Base-by-base conservation (phyloP, 164 flowering plant genomes). In the Pachysandra terminalis region DNA sequence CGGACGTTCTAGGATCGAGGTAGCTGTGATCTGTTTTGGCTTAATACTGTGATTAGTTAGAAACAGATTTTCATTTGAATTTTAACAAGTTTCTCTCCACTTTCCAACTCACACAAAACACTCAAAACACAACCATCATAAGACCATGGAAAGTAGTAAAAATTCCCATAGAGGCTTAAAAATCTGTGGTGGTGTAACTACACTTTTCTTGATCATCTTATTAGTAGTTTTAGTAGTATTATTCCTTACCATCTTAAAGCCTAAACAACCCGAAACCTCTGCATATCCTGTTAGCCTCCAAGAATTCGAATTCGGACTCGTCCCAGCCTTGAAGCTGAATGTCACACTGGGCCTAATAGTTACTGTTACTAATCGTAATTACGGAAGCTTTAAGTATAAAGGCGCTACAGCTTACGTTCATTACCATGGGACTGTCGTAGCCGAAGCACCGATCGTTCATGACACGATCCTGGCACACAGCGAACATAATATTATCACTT, bases 381-480 rank as follows among this genome's bases (percentile, higher is more conserved):
- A 80, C 35, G 85, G 81, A 48, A 63, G 82, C 37, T 83, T 81
- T 74, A 71, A 69, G 48, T 79, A 75, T 61, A 5, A 71, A 21
- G 24, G 71, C 21, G 56, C 75, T 4, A 75, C 73, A 1, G 64
- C 82, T 52, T 60, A 68, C 35, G 35, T 81, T 22, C 54, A 24
- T 55, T 83, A 85, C 61, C 74, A 52, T 1, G 86, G 80, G 4
- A 51, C 40, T 0, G 9, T 66, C 5, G 79, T 79, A 0, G 87
- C 76, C 4, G 81, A 80, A 56, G 81, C 81, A 17, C 72, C 70
- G 7, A 70, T 83, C 1, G 54, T 14, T 17, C 62, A 49, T 0
- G 83, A 71, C 57, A 59, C 16, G 3, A 72, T 83, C 19, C 77
- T 77, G 0, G 73, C 84, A 0, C 76, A 76, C 10, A 61, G 59